Evolutionary conservation across 1,284 basidiomycete species (phyloP).

Genomic region (Ganoderma meredithae): DNA sequence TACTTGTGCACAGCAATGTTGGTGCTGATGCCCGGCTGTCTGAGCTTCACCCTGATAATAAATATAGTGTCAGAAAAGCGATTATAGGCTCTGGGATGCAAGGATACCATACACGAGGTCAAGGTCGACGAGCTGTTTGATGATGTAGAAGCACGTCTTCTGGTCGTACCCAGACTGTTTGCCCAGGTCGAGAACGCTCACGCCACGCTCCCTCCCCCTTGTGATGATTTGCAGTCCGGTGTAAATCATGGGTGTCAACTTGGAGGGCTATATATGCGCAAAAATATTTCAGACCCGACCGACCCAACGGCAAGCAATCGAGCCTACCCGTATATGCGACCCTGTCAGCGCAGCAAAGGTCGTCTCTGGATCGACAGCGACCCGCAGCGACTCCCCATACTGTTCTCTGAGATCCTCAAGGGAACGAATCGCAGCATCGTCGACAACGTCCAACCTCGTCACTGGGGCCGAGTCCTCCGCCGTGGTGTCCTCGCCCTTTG

Average conservation of each 20-base stretch:
- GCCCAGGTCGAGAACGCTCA: constrained; percentile 82
- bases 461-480: constrained; percentile 48
- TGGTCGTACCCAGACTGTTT: constrained; percentile 86
- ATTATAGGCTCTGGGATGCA: neutral
- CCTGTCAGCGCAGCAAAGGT: constrained; percentile 85
- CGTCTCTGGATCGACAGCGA: constrained; percentile 77
- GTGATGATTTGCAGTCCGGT: constrained; percentile 87
- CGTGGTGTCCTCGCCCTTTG: constrained; percentile 55
- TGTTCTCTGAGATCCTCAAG: constrained; percentile 61
- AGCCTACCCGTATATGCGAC: constrained; percentile 76
- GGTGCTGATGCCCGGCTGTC: constrained; percentile 77
- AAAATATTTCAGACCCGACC: neutral
- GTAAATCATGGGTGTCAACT: constrained; percentile 85
- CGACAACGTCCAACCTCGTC: constrained; percentile 56
- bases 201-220: constrained; percentile 77
- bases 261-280: constrained; percentile 62
- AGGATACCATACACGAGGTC: constrained; percentile 72
- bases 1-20: constrained; percentile 81
- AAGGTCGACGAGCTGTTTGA: constrained; percentile 76
- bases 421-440: constrained; percentile 57
- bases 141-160: constrained; percentile 88
- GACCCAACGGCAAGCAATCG: neutral
- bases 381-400: constrained; percentile 70
- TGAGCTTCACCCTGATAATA: constrained; percentile 67
- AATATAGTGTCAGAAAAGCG: constrained; percentile 4